Base-by-base conservation (phyloP, 2,329 filamentous ascomycete genomes). In the Rhynchosporium secalis region DNA sequence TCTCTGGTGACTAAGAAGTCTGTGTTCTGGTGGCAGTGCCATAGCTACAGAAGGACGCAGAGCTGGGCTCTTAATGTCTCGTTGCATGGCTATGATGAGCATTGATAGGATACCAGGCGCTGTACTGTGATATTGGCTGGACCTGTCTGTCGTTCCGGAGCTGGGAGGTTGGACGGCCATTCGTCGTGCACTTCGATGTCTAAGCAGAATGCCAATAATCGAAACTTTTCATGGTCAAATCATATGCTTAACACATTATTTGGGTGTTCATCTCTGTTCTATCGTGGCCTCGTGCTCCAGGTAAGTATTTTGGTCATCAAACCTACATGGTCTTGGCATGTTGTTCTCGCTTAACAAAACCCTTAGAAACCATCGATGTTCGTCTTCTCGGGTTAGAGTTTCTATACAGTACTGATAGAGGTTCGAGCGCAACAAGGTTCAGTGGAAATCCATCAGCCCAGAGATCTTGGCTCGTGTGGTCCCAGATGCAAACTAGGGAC, bases 41-140 rank as follows among this genome's bases (percentile, higher is more conserved):
- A 54, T 40, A 28, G 3, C 7, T 54, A 29, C 28, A 12, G n/a
- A 6, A 26, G 33, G 10, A n/a, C 33, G 3, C 20, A 54, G 20
- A 38, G 51, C 4, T 54, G 51, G 51, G 51, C 33, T 6, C 9
- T 54, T 15, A 54, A 54, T 54, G 20, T 41, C 8, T 13, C 36
- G 20, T 10, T 41, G 33, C 33, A 54, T 13, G 51, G 51, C 4
- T 54, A 54, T 54, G 51, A 54, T 54, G 51, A 54, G 51, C 40
- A 41, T 28, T 54, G 51, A 54, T 28, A 26, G 15, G 20, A 26
- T 46, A 15, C 20, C 4, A 26, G 15, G 6, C 2, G n/a, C 13
- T 8, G 20, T 8, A 28, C n/a, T 46, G 36, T 28, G 36, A 9
- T n/a, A 38, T 36, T 36, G 7, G 29, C n/a, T 36, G 9, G 36